Conservation (phyloP, 139 green algal species). For the Bryopsis sp. region DNA sequence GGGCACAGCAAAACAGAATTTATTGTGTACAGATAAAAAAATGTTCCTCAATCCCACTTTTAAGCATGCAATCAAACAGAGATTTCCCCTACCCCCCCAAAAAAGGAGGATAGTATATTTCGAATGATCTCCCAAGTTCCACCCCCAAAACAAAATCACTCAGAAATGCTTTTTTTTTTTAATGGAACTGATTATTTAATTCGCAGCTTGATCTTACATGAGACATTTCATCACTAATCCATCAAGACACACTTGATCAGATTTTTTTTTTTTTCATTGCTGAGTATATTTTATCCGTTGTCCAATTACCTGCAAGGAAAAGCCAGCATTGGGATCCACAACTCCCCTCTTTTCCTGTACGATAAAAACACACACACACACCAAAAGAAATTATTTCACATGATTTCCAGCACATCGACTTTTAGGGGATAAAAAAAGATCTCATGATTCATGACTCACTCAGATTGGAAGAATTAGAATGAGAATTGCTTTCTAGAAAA, state of each 20-base stretch:
- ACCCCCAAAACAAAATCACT: neutral
- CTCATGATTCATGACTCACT: no score
- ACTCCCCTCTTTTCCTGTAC: no score
- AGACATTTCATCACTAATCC: neutral
- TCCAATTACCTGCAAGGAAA: no score
- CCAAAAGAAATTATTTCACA: no score
- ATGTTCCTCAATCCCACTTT: conserved; percentile 5
- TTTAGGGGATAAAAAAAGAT: no score
- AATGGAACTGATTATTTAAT: neutral
- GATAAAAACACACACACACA: no score
- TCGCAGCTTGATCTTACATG: neutral
- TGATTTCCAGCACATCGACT: no score
- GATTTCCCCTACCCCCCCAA: no score
- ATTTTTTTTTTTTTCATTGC: no score
- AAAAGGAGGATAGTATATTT: neutral
- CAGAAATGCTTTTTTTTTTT: neutral
- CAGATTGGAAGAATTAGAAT: no score
- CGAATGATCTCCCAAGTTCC: neutral
- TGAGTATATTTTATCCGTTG: no score
- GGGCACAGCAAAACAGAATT: neutral
- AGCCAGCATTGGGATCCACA: no score
- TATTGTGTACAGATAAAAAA: neutral
- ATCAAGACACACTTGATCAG: neutral
- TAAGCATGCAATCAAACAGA: neutral
- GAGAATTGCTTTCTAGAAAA: neutral